Base-by-base conservation (phyloP, 441 rosid genomes). In the Pelargonium cotyledonis region DNA sequence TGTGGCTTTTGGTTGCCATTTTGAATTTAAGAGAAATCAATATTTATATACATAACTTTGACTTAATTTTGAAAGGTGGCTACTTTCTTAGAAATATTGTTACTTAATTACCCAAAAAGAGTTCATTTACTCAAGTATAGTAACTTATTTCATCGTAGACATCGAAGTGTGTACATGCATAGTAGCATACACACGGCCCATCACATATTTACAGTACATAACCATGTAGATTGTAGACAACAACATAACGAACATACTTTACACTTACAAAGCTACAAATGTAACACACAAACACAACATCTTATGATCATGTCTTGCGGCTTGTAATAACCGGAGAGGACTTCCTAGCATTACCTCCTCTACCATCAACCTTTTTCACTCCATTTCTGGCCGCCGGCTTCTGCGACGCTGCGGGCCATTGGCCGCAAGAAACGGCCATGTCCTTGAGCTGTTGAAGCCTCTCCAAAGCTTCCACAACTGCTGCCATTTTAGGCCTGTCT, bases 371-470 rank as follows among this genome's bases (percentile, higher is more conserved):
- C 71, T 73, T 78, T 18, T 47, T 55, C 69, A 74, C 75, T 57
- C 82, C 86, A 18, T 76, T 80, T n/a, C 68, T 79, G 1, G 65
- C 62, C 0, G 1, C 44, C 5, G 85, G 73, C 65, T 73, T 80
- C 55, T 81, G 74, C 1, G 88, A 72, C 4, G 26, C 26, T 0
- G 79, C 73, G 9, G 91, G 87, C 91, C 96, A 87, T 5, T 90
- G 93, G 31, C 96, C 90, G n/a, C 84, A 76, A 0, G 88, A 79
- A 53, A 90, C 77, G 0, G 94, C 92, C 96, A 93, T 90, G 81
- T 93, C 97, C 75, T 79, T 89, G 44, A 82, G 80, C 14, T 79
- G 76, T 31, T 82, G 80, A 12, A 90, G 77, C 57, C 84, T 77
- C 77, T 81, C 88, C 35, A 87, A 80, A 1, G 80, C 63, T 21